phyloP scores from a whole-genome alignment of 2,329 filamentous ascomycete genomes.

The Mycosphaerelloides madeirae region DNA sequence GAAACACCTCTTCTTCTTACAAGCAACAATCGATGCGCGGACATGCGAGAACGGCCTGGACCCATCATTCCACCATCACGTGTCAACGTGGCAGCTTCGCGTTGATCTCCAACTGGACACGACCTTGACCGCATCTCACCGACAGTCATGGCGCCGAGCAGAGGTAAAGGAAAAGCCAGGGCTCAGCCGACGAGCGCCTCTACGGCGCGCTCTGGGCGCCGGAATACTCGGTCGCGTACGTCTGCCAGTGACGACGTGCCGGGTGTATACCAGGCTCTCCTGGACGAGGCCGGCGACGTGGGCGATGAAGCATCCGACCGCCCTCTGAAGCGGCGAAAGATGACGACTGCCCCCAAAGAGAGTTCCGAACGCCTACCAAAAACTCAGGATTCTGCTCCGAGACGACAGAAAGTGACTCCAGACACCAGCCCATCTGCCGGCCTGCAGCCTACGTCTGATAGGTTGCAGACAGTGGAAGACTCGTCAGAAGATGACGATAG shows the following conservation, averaged over 20 bases:
- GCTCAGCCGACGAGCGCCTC: not conserved
- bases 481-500: slow-evolving; percentile 40
- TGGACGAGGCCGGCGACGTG: slow-evolving; percentile 23
- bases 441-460: not conserved
- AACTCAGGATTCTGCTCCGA: not conserved
- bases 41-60: too few relatives aligned
- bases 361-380: not conserved
- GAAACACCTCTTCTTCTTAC: too few relatives aligned
- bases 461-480: slow-evolving; percentile 27
- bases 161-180: slow-evolving; percentile 24
- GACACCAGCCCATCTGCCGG: not conserved
- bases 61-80: not conserved
- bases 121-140: not conserved
- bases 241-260: slow-evolving; percentile 7
- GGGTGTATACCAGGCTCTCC: slow-evolving; percentile 28
- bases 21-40: too few relatives aligned
- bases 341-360: not conserved
- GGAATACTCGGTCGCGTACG: slow-evolving; percentile 11
- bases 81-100: not conserved
- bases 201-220: slow-evolving; percentile 7
- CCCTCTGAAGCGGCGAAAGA: slow-evolving; percentile 27
- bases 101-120: not conserved
- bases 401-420: not conserved
- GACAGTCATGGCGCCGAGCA: slow-evolving; percentile 27
- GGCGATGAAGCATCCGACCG: slow-evolving; percentile 12